Base-by-base conservation (phyloP, 176 grass and related monocot species). In the Paspalum vaginatum region DNA sequence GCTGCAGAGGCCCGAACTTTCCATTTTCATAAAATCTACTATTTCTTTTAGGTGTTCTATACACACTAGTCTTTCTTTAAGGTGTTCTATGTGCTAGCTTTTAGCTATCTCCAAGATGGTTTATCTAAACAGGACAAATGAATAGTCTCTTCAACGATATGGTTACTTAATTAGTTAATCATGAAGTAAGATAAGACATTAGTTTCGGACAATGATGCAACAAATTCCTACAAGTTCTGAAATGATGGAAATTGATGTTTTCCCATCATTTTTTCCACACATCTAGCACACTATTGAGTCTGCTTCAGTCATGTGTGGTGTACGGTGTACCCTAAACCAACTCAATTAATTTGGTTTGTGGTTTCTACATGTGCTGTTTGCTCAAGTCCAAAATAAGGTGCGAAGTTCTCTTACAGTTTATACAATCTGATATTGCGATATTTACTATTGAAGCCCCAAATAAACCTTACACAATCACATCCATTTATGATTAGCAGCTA, bases 221-320 rank as follows among this genome's bases (percentile, higher is more conserved):
- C 50, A 27, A 45, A 12, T 45, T 52, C 22, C 21, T 37, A 47
- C 1, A 10, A 52, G 17, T 51, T 41, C 7, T 61, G 22, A 9
- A 62, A 77, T 26, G 16, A 0, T 3, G 47, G 20, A 41, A 16
- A 6, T 38, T 6, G 17, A 76, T 81, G 32, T 1, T 75, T 68
- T 69, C 65, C 37, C 32, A 76, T 40, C 20, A 37, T 55, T 82
- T 13, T 54, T 0, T 48, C 40, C 13, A 24, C 14, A 38, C 4
- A 70, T 77, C 32, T 42, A 72, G 39, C 75, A 56, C 4, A 49
- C n/a, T 61, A 37, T 15, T 37, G 77, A 47, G 13, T 61, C 65
- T 58, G 72, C 73, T 50, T 3, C 25, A 27, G 69, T 27, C n/a
- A 11, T 83, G 39, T 38, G 59, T 59, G 39, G 55, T 70, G 65